Evolutionary conservation across 179 eudicot species (phyloP).

Genomic region (Corrigiola litoralis): DNA sequence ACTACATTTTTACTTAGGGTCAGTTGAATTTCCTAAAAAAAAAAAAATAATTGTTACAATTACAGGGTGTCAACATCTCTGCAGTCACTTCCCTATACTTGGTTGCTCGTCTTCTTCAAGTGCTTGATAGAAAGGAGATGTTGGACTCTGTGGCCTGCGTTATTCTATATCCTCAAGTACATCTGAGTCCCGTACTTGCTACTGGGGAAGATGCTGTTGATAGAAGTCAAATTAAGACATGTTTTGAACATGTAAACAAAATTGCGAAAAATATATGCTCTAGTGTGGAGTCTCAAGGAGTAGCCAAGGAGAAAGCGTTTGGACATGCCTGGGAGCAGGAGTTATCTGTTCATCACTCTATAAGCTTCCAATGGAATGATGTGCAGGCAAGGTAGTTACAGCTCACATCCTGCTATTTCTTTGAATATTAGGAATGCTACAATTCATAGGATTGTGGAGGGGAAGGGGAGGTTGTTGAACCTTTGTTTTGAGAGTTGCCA

Average conservation of each 20-base stretch:
- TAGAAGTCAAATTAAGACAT: constrained; percentile 14
- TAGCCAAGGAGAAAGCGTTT: constrained; percentile 16
- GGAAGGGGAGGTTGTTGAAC: neutral
- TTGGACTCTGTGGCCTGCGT: constrained; percentile 48
- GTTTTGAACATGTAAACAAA: constrained; percentile 17
- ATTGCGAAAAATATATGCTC: constrained; percentile 16
- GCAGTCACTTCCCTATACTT: constrained; percentile 37
- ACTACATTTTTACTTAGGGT: neutral
- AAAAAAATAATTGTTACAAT: constrained; percentile 7
- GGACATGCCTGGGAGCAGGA: constrained; percentile 26
- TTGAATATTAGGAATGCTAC: neutral
- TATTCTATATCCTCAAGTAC: constrained; percentile 33
- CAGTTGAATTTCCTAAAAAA: neutral
- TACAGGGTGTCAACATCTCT: constrained; percentile 41
- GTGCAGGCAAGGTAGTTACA: constrained; percentile 17
- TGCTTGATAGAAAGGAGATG: constrained; percentile 40
- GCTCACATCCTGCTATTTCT: neutral
- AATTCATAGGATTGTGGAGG: neutral
- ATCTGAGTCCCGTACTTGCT: constrained; percentile 16
- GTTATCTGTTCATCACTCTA: constrained; percentile 18
- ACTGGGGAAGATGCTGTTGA: constrained; percentile 16
- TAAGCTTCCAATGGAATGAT: constrained; percentile 17
- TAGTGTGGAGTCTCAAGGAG: constrained; percentile 21
- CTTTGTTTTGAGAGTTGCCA: neutral
- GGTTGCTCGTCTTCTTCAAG: constrained; percentile 46